These are phyloP conservation scores for Xylaria multiplex DNA, from an alignment of 2,329 filamentous ascomycete genomes.

Conservation along the genomic window DNA sequence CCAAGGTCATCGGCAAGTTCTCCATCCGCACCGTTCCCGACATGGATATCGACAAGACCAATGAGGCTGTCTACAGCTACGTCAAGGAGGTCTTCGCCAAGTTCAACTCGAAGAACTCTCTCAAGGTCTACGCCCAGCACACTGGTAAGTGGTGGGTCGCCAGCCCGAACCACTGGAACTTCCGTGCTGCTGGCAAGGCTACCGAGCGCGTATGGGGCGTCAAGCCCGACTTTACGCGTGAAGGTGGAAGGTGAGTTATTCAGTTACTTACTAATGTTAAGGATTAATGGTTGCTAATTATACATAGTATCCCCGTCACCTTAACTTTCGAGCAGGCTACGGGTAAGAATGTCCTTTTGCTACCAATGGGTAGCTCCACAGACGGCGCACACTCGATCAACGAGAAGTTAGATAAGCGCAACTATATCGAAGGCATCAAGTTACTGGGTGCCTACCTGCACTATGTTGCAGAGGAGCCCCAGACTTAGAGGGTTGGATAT, in stretches of 20 bases:
- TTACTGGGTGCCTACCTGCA: slow-evolving; percentile 93
- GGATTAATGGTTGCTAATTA: slow-evolving; percentile 14
- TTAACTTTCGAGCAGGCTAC: slow-evolving; percentile 97
- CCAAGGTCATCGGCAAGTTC: slow-evolving; percentile 98
- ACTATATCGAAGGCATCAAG: slow-evolving; percentile 99
- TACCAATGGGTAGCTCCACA: slow-evolving; percentile 97
- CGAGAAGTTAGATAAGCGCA: slow-evolving; percentile 95
- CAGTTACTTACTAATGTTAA: not conserved
- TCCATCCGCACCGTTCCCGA: slow-evolving; percentile 96
- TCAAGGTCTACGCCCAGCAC: slow-evolving; percentile 85
- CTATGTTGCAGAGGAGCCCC: slow-evolving; percentile 90
- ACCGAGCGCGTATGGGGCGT: slow-evolving; percentile 94
- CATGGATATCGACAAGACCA: slow-evolving; percentile 94
- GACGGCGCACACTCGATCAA: slow-evolving; percentile 98
- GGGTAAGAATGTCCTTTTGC: slow-evolving; percentile 93
- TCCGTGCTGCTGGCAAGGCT: slow-evolving; percentile 92
- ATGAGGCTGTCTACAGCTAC: slow-evolving; percentile 83
- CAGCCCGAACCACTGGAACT: slow-evolving; percentile 99
- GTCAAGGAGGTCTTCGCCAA: slow-evolving; percentile 86
- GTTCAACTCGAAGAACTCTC: slow-evolving; percentile 89
- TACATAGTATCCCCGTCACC: slow-evolving; percentile 86
- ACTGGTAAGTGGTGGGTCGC: slow-evolving; percentile 99
- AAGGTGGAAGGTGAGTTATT: slow-evolving; percentile 80
- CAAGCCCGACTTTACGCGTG: slow-evolving; percentile 92
- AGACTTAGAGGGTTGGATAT: slow-evolving; percentile 27